These are phyloP conservation scores for Lyophyllum decastes DNA, from an alignment of 768 basidiomycete genomes.

Conservation along the genomic window DNA sequence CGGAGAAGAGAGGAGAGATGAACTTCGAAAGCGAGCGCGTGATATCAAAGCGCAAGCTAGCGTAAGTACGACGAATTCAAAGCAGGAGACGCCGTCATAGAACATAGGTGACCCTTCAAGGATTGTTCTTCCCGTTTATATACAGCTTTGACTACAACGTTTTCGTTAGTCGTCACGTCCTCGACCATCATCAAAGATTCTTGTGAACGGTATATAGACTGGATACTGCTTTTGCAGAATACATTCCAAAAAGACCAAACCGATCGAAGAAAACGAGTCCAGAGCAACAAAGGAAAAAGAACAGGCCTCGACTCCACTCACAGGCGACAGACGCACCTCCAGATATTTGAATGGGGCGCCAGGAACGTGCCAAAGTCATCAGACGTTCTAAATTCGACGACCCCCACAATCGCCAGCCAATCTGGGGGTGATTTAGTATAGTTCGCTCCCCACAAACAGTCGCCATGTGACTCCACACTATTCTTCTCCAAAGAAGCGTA, in stretches of 20 bases:
- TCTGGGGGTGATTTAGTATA: conserved; percentile 37
- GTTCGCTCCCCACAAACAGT: conserved; percentile 41
- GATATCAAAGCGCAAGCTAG: conserved; percentile 28
- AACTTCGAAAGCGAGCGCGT: conserved; percentile 50
- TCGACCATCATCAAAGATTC: too few species aligned
- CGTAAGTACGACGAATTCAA: not conserved
- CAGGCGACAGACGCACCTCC: too few species aligned
- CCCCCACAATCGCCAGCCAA: conserved; percentile 38
- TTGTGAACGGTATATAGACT: too few species aligned
- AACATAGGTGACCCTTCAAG: not conserved
- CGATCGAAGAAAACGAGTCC: too few species aligned
- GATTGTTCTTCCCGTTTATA: not conserved
- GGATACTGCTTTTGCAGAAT: too few species aligned
- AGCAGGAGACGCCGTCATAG: not conserved
- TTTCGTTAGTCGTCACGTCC: not conserved
- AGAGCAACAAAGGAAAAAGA: too few species aligned
- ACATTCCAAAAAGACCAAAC: too few species aligned
- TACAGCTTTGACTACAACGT: not conserved
- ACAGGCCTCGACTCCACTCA: too few species aligned
- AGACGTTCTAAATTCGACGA: conserved; percentile 34
- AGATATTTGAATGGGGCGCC: too few species aligned
- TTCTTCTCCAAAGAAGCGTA: conserved; percentile 35
- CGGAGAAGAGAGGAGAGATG: conserved; percentile 53
- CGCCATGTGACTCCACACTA: conserved; percentile 43
- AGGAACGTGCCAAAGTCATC: too few species aligned